These are phyloP conservation scores for Jasminum sambac DNA, from an alignment of 257 asterid genomes.

Conservation along the genomic window DNA sequence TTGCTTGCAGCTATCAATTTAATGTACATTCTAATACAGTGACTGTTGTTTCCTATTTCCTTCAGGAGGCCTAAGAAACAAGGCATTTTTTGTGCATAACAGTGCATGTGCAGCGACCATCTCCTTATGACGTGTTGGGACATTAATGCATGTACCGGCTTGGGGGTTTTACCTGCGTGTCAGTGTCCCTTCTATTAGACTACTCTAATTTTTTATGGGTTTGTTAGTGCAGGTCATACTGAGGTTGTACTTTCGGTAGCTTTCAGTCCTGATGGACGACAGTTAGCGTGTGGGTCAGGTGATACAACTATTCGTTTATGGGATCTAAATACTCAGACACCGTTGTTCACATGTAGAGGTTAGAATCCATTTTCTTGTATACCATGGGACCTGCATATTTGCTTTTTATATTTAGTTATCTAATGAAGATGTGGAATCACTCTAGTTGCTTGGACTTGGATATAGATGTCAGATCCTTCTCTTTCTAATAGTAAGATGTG, in stretches of 20 bases:
- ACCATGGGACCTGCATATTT: neutral
- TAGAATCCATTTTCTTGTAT: conserved; percentile 26
- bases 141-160: too few relatives aligned
- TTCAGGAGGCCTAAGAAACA: too few relatives aligned
- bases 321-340: conserved; percentile 95
- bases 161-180: too few relatives aligned
- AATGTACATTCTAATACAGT: too few relatives aligned
- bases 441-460: neutral
- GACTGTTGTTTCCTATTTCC: too few relatives aligned
- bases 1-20: too few relatives aligned
- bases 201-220: neutral
- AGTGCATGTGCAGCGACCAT: too few relatives aligned
- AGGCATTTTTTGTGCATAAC: too few relatives aligned
- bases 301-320: conserved; percentile 94
- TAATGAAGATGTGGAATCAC: neutral
- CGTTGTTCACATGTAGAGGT: conserved; percentile 87
- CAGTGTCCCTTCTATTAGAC: too few relatives aligned
- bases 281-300: conserved; percentile 96
- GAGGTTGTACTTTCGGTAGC: conserved; percentile 96
- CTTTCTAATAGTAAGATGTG: too few relatives aligned
- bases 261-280: conserved; percentile 93
- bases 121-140: too few relatives aligned
- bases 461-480: too few relatives aligned
- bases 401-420: neutral
- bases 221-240: conserved; percentile 64